Evolutionary conservation across 2,329 filamentous ascomycete genomes (phyloP).

Genomic region (Daldinia sp.): DNA sequence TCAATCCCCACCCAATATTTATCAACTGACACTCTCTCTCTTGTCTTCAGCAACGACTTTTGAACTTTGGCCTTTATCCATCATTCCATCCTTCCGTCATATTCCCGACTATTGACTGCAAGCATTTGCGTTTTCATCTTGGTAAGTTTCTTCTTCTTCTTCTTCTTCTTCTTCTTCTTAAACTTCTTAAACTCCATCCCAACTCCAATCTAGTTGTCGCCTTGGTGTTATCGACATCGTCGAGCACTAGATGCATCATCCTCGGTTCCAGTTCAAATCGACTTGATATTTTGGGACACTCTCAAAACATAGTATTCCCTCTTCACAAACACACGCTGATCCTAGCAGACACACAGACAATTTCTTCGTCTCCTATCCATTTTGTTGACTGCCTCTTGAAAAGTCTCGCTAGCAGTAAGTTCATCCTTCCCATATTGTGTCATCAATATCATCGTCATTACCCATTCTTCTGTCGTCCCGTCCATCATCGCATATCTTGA

Average conservation of each 20-base stretch:
- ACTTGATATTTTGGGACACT: neutral
- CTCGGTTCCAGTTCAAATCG: neutral
- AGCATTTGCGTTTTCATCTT: neutral
- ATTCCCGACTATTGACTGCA: neutral
- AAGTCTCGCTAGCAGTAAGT: slow-evolving; percentile 2
- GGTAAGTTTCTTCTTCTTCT: neutral
- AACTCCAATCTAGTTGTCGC: neutral
- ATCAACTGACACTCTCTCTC: neutral
- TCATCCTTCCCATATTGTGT: neutral
- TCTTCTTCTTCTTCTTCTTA: neutral
- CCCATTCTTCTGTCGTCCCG: neutral
- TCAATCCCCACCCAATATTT: neutral
- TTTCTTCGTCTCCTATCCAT: neutral
- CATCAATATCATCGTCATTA: neutral
- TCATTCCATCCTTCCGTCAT: neutral
- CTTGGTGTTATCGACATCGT: neutral
- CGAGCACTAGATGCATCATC: neutral
- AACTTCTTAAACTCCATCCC: too few species aligned
- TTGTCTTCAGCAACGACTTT: neutral
- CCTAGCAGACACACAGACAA: neutral
- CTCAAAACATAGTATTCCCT: neutral
- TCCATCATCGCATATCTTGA: neutral
- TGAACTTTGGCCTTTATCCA: neutral
- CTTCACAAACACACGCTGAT: neutral
- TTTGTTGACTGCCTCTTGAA: neutral